Conservation (phyloP, 306 rosid genomes). For the Alnus rubra region DNA sequence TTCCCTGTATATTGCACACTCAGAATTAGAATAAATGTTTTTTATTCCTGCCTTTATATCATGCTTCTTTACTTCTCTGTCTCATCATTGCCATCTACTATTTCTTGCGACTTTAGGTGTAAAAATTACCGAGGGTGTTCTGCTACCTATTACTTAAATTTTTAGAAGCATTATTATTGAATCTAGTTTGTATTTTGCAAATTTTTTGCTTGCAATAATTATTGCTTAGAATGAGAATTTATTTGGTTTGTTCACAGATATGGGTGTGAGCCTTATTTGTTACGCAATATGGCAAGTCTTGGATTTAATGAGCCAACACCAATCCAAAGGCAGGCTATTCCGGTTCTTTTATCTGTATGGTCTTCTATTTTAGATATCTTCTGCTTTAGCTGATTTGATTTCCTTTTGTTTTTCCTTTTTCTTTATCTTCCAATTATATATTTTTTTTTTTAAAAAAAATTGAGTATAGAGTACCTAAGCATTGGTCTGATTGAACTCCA, state of each 20-base stretch:
- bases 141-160: neutral
- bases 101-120: neutral
- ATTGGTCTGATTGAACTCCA: neutral
- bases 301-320: slow-evolving; percentile 92
- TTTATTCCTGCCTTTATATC: neutral
- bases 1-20: neutral
- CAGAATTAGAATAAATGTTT: neutral
- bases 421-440: neutral
- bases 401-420: neutral
- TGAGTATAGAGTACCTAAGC: neutral
- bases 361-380: slow-evolving; percentile 27
- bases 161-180: neutral
- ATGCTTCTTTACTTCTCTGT: neutral
- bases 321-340: slow-evolving; percentile 97
- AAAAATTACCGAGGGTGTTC: neutral
- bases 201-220: slow-evolving; percentile 4
- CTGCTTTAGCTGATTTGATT: slow-evolving; percentile 13
- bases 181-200: slow-evolving; percentile 11
- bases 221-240: slow-evolving; percentile 26
- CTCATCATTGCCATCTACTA: no score
- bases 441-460: neutral
- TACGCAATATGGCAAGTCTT: slow-evolving; percentile 65
- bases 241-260: slow-evolving; percentile 44
- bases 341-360: slow-evolving; percentile 80
- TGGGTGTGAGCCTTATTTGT: slow-evolving; percentile 58